Percentiles rank a stretch among this genome's conserved stretches.
These are phyloP conservation scores for Ochromonas danica DNA, from an alignment of 108 stramenopile genomes.

Conservation along the genomic window DNA sequence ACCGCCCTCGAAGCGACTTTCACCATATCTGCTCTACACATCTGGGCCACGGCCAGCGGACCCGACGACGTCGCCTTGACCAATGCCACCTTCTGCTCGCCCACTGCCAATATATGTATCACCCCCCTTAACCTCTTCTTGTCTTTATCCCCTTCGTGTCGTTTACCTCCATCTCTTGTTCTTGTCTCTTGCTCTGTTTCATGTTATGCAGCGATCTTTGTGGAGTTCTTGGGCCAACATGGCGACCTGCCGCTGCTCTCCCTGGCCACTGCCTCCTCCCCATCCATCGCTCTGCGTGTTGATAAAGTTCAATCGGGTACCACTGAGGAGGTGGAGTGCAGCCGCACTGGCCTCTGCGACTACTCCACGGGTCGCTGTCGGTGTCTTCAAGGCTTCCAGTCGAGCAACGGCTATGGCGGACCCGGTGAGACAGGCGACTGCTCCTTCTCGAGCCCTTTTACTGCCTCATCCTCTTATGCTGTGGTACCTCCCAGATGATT, in stretches of 20 bases:
- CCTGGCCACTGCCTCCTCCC: no score
- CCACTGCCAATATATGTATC: not conserved
- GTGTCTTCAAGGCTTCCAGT: not conserved
- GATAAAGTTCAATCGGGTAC: no score
- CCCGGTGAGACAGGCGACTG: conserved; percentile 14
- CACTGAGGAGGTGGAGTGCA: not conserved
- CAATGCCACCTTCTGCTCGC: not conserved
- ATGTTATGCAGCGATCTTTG: not conserved
- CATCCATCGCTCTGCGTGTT: no score
- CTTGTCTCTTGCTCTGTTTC: not conserved
- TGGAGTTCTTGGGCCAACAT: not conserved
- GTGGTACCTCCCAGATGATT: no score
- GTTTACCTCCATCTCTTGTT: not conserved
- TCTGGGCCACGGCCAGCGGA: not conserved
- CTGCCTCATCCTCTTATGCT: no score
- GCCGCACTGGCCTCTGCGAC: not conserved
- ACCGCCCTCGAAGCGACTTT: not conserved
- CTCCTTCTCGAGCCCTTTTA: no score
- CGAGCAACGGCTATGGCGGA: not conserved
- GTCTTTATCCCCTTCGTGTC: not conserved
- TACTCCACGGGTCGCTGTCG: not conserved
- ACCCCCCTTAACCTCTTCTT: not conserved
- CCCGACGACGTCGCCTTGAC: no score
- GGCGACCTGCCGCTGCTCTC: conserved; percentile 26
- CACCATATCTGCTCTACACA: not conserved